Evolutionary conservation across 2,329 filamentous ascomycete genomes (phyloP).

Genomic region (Calonectria pseudoturangicola): DNA sequence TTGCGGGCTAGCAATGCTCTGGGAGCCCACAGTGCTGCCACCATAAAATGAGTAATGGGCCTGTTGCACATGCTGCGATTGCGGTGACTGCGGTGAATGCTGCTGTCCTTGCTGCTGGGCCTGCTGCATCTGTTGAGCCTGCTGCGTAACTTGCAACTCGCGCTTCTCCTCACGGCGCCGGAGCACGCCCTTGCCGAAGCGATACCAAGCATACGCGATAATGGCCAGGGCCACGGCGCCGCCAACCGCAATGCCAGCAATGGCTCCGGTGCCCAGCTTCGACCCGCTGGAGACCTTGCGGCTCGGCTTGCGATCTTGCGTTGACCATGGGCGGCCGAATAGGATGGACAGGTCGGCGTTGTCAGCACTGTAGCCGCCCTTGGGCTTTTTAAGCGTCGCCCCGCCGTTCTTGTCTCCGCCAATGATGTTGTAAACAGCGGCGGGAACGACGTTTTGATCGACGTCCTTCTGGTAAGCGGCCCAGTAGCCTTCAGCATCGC

Average conservation of each 20-base stretch:
- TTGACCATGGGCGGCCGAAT: not conserved
- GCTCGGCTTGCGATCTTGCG: slow-evolving; percentile 9
- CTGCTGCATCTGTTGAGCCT: not conserved
- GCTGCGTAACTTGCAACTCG: not conserved
- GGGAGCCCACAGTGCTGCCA: slow-evolving; percentile 11
- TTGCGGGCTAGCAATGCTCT: not conserved
- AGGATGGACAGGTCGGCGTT: slow-evolving; percentile 15
- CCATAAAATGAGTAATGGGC: slow-evolving; percentile 2
- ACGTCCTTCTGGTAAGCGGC: slow-evolving; percentile 53
- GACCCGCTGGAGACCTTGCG: slow-evolving; percentile 7
- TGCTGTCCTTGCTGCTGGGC: not conserved
- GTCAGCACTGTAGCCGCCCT: slow-evolving; percentile 6
- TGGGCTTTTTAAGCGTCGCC: slow-evolving; percentile 6
- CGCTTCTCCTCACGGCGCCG: slow-evolving; percentile 11
- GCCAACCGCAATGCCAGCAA: slow-evolving; percentile 65
- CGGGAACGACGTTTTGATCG: slow-evolving; percentile 29
- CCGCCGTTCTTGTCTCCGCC: slow-evolving; percentile 29
- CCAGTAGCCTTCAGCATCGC: slow-evolving; percentile 37
- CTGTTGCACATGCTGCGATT: not conserved
- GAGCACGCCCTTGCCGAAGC: slow-evolving; percentile 17
- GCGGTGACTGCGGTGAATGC: too few species aligned
- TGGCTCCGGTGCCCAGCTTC: slow-evolving; percentile 57
- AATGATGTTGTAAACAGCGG: slow-evolving; percentile 25
- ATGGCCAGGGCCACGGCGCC: slow-evolving; percentile 49
- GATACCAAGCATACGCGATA: slow-evolving; percentile 46